Base-by-base conservation (phyloP, 768 basidiomycete genomes). In the Russula foetens region DNA sequence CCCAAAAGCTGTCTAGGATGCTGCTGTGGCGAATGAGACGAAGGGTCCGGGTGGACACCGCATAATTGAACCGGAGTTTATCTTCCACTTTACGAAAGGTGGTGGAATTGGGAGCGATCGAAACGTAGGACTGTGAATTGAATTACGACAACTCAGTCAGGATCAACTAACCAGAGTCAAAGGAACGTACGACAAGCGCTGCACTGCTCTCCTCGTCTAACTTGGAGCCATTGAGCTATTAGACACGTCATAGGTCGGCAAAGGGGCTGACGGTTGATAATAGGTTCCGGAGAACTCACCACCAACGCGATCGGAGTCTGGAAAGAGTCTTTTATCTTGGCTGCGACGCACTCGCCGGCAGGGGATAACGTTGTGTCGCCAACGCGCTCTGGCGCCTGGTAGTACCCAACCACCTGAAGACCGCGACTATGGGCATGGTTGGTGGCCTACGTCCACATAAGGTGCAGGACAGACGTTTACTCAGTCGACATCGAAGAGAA, bases 371-470 rank as follows among this genome's bases (percentile, higher is more conserved):
- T 74, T 1, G 74, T 76, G 57, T 88, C 85, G 38, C 84, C 82
- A 44, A 86, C 46, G 47, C 81, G 75, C 66, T 86, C 85, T 50
- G 80, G 83, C 2, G 86, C 88, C 68, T 90, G 86, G 67, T 90
- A 90, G 66, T 87, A 89, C 1, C 86, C 88, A 4, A 90, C 86
- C 1, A 90, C 68, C 51, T 73, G 73, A 57, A 85, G 68, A 7
- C 75, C 75, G 41, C 73, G 69, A n/a, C 79, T 76, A 35, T 78
- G 78, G 7, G 87, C 86, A 62, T 88, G 76, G 63, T 79, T 77
- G 48, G 70, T 75, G 41, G 83, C 85, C 88, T 90, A 69, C 45
- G 57, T 29, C 38, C 24, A 24, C 29, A 47, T 11, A n/a, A 15
- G 8, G 28, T 43, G 7, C 44, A n/a, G 0, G 15, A 53, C 35